phyloP scores from a whole-genome alignment of 345 rosid species.

The Rhodomyrtus tomentosa region DNA sequence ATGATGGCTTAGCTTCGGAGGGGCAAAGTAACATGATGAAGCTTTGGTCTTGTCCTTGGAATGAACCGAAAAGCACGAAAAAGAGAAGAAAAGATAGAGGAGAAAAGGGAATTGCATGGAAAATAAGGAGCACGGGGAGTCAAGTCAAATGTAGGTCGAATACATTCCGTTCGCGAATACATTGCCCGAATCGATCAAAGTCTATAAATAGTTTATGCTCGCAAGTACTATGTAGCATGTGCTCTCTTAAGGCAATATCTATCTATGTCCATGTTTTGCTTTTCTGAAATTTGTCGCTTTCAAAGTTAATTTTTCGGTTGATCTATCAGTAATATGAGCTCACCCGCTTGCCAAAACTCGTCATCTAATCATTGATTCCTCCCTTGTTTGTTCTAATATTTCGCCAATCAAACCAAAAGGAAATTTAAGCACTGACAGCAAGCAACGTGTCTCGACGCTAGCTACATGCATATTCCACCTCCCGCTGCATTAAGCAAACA shows the following conservation, averaged over 20 bases:
- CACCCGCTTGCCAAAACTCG: neutral
- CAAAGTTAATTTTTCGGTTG: neutral
- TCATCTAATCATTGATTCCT: neutral
- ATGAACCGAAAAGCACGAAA: neutral
- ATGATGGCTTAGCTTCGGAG: slow-evolving; percentile 46
- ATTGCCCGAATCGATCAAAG: neutral
- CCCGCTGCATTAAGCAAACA: too few relatives aligned
- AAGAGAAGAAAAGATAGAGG: neutral
- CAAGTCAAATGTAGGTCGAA: neutral
- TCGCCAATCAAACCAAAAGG: neutral
- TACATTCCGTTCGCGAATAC: neutral
- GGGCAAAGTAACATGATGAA: neutral
- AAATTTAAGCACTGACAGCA: neutral
- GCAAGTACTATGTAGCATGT: neutral
- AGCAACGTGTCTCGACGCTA: neutral
- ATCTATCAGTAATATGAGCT: neutral
- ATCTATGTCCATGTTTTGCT: neutral
- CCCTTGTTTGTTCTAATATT: neutral
- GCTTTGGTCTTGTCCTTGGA: neutral
- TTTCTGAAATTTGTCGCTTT: neutral
- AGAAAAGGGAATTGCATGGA: neutral
- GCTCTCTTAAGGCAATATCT: neutral
- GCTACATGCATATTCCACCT: neutral
- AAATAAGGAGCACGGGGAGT: neutral
- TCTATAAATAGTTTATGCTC: neutral